A percentile compares a stretch with the other conserved stretches of the same genome.
Conservation (phyloP, 2,329 filamentous ascomycete species). For the Paecilomyces fulvus region DNA sequence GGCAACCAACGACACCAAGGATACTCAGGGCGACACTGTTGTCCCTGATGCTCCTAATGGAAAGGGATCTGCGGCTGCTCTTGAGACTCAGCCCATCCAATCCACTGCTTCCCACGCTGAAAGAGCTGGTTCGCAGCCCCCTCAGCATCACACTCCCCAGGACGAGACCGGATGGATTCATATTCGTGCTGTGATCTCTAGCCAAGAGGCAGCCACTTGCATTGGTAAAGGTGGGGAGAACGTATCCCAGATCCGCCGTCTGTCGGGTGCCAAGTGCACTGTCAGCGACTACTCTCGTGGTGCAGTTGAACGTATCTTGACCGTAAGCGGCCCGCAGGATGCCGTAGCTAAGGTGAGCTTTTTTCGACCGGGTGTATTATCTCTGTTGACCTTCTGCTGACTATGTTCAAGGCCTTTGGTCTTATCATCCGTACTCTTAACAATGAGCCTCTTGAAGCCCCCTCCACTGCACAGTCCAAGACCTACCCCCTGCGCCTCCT, state of each 20-base stretch:
- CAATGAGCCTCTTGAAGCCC: slow-evolving; percentile 81
- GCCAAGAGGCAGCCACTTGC: slow-evolving; percentile 91
- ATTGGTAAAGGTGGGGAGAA: slow-evolving; percentile 99
- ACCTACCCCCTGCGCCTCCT: slow-evolving; percentile 93
- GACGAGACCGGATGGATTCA: slow-evolving; percentile 97
- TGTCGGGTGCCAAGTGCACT: slow-evolving; percentile 96
- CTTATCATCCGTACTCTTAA: slow-evolving; percentile 97
- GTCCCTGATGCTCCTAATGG: slow-evolving; percentile 56
- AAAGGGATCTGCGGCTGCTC: slow-evolving; percentile 36
- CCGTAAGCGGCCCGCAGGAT: slow-evolving; percentile 92
- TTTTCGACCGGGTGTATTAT: slow-evolving; percentile 1
- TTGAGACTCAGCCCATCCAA: slow-evolving; percentile 52
- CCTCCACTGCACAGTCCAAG: slow-evolving; percentile 90
- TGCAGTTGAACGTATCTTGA: slow-evolving; percentile 93
- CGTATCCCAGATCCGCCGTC: slow-evolving; percentile 87
- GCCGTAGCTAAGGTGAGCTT: slow-evolving; percentile 83
- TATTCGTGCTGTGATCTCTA: slow-evolving; percentile 92
- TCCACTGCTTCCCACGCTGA: slow-evolving; percentile 49
- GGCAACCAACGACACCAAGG: slow-evolving; percentile 38
- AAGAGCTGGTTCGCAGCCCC: slow-evolving; percentile 34
- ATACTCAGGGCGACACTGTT: slow-evolving; percentile 60
- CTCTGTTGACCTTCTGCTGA: slow-evolving; percentile 9
- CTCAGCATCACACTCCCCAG: slow-evolving; percentile 46
- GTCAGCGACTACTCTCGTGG: slow-evolving; percentile 97
- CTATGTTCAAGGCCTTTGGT: slow-evolving; percentile 66